phyloP scores from a whole-genome alignment of 1,139 yeast genomes.

The Blastobotrys petasosporus region DNA sequence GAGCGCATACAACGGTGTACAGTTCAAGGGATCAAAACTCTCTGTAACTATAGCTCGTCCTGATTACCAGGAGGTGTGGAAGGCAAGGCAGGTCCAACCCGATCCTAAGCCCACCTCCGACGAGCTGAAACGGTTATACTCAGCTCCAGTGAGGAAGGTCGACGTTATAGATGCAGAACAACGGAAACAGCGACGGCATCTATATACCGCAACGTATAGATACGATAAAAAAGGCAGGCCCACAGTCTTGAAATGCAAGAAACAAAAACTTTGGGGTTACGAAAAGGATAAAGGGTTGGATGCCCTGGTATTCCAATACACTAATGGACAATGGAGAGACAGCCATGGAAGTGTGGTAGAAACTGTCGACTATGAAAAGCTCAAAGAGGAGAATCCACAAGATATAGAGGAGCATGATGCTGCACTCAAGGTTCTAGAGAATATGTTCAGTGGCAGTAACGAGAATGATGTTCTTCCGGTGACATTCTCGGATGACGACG shows the following conservation, averaged over 20 bases:
- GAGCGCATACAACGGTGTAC: conserved; percentile 57
- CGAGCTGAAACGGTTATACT: conserved; percentile 39
- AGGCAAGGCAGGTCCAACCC: conserved; percentile 35
- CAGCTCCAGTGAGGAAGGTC: conserved; percentile 38
- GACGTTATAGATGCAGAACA: conserved; percentile 59
- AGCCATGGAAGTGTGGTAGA: conserved; percentile 79
- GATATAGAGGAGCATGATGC: conserved; percentile 23
- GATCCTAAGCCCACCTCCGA: conserved; percentile 35
- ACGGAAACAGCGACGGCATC: conserved; percentile 49
- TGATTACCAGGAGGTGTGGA: conserved; percentile 43
- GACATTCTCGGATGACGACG: conserved; percentile 31
- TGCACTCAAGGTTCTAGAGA: conserved; percentile 22
- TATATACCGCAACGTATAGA: conserved; percentile 58
- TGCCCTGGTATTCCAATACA: conserved; percentile 59
- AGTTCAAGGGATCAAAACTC: conserved; percentile 67
- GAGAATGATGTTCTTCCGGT: conserved; percentile 50
- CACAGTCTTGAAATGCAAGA: conserved; percentile 45
- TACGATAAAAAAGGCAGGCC: conserved; percentile 56
- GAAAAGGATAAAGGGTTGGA: conserved; percentile 57
- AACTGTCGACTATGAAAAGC: conserved; percentile 22
- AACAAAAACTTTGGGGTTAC: conserved; percentile 85
- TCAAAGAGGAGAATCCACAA: conserved; percentile 15
- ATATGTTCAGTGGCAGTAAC: conserved; percentile 33
- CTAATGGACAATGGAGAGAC: conserved; percentile 72
- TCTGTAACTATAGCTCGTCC: conserved; percentile 47